A percentile compares a stretch with the other conserved stretches of the same genome.
These are phyloP conservation scores for Isoetes taiwanensis DNA, from an alignment of 75 land plant species.

Conservation along the genomic window DNA sequence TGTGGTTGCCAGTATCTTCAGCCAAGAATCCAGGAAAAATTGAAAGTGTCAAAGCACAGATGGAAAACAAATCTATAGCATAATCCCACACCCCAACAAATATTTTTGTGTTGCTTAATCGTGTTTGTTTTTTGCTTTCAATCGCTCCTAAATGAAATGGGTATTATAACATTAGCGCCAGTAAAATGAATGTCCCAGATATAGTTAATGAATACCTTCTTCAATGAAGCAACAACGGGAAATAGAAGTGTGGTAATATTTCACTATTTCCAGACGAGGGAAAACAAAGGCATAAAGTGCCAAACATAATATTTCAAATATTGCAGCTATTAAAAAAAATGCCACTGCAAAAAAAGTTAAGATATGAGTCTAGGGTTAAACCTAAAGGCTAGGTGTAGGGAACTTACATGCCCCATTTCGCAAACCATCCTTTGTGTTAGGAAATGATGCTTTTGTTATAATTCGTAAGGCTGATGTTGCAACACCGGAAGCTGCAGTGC, in stretches of 20 bases:
- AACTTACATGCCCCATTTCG: constrained; percentile 77
- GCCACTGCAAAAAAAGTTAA: constrained; percentile 19
- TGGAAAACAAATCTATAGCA: constrained; percentile 8
- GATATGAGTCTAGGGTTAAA: background rate
- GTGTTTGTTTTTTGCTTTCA: no score
- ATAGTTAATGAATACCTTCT: no score
- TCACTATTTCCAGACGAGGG: constrained; percentile 61
- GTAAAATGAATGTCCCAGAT: no score
- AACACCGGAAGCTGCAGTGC: constrained; percentile 95
- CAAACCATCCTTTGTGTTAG: constrained; percentile 44
- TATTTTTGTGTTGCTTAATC: constrained; percentile 6
- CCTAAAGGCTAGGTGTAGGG: background rate
- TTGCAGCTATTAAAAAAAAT: constrained; percentile 55
- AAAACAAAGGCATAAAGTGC: constrained; percentile 62
- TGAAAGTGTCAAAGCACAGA: constrained; percentile 13
- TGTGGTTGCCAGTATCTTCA: constrained; percentile 21
- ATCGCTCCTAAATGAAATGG: no score
- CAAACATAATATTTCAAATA: constrained; percentile 50
- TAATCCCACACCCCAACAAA: constrained; percentile 10
- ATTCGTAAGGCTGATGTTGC: constrained; percentile 73
- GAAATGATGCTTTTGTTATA: constrained; percentile 90
- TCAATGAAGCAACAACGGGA: no score
- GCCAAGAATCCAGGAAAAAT: constrained; percentile 25
- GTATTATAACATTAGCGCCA: no score
- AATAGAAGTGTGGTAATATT: constrained; percentile 41